phyloP scores from a whole-genome alignment of 1,139 yeast species.

The Suhomyces coccinellae region DNA sequence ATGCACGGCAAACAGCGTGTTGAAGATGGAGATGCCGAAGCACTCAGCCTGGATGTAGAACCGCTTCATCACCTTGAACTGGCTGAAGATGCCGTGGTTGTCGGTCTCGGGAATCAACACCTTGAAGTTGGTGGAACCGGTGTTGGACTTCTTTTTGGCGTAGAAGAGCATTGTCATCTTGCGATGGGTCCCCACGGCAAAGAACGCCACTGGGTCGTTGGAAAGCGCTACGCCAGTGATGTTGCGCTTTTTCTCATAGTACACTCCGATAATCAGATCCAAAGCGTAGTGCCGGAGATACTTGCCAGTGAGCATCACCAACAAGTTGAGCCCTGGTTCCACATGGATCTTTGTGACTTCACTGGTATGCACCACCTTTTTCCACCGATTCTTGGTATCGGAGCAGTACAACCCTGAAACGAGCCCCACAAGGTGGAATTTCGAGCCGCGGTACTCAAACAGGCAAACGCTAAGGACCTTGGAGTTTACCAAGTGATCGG shows the following conservation, averaged over 20 bases:
- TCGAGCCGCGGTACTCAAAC: conserved; percentile 29
- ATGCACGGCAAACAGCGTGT: conserved; percentile 64
- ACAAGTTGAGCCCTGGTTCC: conserved; percentile 55
- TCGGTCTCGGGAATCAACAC: conserved; percentile 53
- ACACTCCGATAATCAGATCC: conserved; percentile 41
- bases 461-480: conserved; percentile 29
- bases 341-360: conserved; percentile 65
- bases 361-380: conserved; percentile 52
- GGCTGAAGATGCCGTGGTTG: conserved; percentile 49
- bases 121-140: conserved; percentile 51
- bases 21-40: conserved; percentile 56
- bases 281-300: conserved; percentile 63
- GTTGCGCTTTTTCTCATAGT: conserved; percentile 34
- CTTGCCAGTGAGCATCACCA: conserved; percentile 60
- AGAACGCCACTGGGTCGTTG: conserved; percentile 47
- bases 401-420: conserved; percentile 48
- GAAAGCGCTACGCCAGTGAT: conserved; percentile 38
- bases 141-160: conserved; percentile 50
- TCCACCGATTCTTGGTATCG: conserved; percentile 57
- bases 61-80: conserved; percentile 50
- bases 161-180: conserved; percentile 57
- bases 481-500: conserved; percentile 27
- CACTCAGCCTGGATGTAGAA: conserved; percentile 56
- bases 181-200: conserved; percentile 62
- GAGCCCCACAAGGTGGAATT: conserved; percentile 37